Conservation (phyloP, 1,139 yeast species). For the Yamadazyma blattariae region DNA sequence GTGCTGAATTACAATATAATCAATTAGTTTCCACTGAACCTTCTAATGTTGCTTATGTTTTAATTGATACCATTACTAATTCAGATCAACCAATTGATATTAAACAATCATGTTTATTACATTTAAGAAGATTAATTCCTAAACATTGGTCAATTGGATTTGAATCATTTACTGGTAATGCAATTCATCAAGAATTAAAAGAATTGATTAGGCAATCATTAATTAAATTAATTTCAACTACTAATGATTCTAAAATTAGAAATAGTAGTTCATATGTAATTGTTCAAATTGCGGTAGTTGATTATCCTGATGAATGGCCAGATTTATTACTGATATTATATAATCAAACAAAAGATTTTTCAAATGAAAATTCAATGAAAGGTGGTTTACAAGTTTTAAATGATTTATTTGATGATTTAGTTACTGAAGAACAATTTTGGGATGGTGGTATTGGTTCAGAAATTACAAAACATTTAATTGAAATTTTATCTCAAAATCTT, state of each 20-base stretch:
- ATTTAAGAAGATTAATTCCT: conserved; percentile 68
- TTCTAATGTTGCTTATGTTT: conserved; percentile 24
- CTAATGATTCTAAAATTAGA: conserved; percentile 59
- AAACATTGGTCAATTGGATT: conserved; percentile 85
- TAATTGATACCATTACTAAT: conserved; percentile 25
- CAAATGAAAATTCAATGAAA: conserved; percentile 33
- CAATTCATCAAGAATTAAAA: conserved; percentile 55
- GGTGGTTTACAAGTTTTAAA: conserved; percentile 73
- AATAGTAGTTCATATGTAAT: conserved; percentile 70
- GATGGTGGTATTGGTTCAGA: conserved; percentile 62
- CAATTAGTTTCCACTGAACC: conserved; percentile 29
- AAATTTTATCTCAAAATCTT: conserved; percentile 30
- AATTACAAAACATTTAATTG: conserved; percentile 47
- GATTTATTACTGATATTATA: conserved; percentile 53
- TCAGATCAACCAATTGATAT: conserved; percentile 23
- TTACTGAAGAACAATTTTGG: conserved; percentile 85
- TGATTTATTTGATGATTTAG: conserved; percentile 81
- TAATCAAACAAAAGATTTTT: conserved; percentile 29
- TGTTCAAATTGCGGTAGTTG: conserved; percentile 83
- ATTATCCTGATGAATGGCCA: conserved; percentile 97
- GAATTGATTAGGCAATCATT: conserved; percentile 46
- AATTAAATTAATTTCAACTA: conserved; percentile 49
- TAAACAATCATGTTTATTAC: conserved; percentile 68
- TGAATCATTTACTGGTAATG: conserved; percentile 69
- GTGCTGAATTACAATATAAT: conserved; percentile 35